Conservation (phyloP, 345 rosid genomes). For the Eucalyptus marginata region DNA sequence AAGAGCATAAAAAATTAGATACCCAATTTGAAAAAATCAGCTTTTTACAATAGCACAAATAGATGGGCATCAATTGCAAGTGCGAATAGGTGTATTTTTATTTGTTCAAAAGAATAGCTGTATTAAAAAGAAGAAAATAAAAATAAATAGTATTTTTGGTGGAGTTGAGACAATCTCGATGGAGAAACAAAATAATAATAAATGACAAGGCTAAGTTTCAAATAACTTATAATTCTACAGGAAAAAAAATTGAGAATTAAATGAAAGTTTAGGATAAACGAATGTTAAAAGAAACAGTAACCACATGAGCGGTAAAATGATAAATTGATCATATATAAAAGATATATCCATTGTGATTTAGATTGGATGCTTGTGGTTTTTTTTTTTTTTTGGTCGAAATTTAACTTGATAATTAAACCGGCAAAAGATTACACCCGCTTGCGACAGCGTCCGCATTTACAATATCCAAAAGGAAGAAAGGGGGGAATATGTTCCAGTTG, state of each 20-base stretch:
- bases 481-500: too few species aligned
- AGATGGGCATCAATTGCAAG: neutral
- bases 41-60: neutral
- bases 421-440: too few species aligned
- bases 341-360: neutral
- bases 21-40: neutral
- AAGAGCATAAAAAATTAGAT: neutral
- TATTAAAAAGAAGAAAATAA: neutral
- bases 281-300: neutral
- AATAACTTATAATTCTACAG: neutral
- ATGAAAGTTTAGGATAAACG: neutral
- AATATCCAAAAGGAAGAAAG: too few species aligned
- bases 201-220: neutral
- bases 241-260: neutral
- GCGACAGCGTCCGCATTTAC: too few species aligned
- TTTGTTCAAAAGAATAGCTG: too few species aligned
- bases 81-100: neutral
- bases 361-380: neutral
- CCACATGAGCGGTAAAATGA: neutral
- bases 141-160: neutral
- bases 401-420: too few species aligned
- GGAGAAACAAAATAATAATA: neutral
- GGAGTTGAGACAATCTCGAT: neutral
- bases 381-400: too few species aligned
- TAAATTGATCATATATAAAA: neutral